Conservation (phyloP, 2,329 filamentous ascomycete genomes). For the Penicillium sp. region DNA sequence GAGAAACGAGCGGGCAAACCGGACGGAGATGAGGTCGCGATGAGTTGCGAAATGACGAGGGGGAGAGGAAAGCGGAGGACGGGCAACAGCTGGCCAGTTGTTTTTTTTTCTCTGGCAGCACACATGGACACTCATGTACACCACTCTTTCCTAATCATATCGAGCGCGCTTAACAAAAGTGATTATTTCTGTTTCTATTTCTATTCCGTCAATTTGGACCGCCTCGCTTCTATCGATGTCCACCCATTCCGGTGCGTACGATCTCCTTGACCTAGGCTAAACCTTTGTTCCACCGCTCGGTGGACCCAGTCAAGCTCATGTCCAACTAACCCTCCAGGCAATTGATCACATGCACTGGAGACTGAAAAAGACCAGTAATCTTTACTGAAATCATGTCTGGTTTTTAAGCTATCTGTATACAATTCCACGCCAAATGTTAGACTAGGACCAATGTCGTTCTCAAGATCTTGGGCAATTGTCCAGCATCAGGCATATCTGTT, state of each 20-base stretch:
- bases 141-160: not conserved
- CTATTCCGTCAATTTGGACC: not conserved
- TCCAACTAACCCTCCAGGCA: not conserved
- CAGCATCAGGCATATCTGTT: too few species aligned
- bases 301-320: not conserved
- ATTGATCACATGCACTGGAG: not conserved
- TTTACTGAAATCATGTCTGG: not conserved
- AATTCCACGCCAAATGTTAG: not conserved
- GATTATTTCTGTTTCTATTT: not conserved
- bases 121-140: not conserved
- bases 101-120: constrained; percentile 13
- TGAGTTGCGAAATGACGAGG: constrained; percentile 22
- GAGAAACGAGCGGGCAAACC: not conserved
- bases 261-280: not conserved
- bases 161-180: not conserved
- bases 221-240: not conserved
- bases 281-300: not conserved
- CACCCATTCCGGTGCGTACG: not conserved
- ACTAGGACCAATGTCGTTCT: too few species aligned
- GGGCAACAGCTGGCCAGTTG: constrained; percentile 13
- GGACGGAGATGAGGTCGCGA: constrained; percentile 5
- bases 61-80: constrained; percentile 21
- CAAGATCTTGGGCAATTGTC: too few species aligned
- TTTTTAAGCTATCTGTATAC: not conserved
- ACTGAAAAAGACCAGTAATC: not conserved